Evolutionary conservation across 495 filamentous ascomycete genomes (phyloP).

Genomic region (Neurospora sp.): DNA sequence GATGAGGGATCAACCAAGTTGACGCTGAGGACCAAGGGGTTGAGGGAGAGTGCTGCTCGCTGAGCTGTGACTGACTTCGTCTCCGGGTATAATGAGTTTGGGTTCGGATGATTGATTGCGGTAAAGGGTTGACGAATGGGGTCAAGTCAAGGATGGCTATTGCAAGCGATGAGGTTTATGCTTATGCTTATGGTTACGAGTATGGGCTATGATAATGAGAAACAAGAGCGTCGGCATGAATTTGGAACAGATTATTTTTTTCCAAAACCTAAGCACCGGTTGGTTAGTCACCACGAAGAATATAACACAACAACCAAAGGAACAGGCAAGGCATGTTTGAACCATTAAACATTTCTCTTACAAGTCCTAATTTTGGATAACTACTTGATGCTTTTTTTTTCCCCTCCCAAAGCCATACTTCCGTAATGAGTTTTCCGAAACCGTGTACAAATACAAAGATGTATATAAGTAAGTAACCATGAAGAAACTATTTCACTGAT

Average conservation of each 20-base stretch:
- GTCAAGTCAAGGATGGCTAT: too few relatives aligned
- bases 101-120: too few relatives aligned
- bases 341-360: neutral
- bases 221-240: neutral
- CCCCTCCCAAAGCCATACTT: neutral
- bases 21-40: slow-evolving; percentile 35
- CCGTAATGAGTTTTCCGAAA: neutral
- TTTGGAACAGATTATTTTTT: neutral
- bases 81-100: neutral
- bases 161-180: too few relatives aligned
- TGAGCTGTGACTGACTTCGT: neutral
- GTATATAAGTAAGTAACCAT: neutral
- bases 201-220: neutral
- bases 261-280: too few relatives aligned
- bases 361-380: neutral
- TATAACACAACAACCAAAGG: too few relatives aligned
- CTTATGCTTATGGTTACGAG: too few relatives aligned
- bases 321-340: too few relatives aligned
- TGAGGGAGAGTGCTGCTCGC: slow-evolving; percentile 34
- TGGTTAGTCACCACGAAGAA: too few relatives aligned
- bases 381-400: neutral
- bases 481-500: neutral
- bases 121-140: too few relatives aligned
- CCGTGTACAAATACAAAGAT: neutral
- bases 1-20: slow-evolving; percentile 27